Base-by-base conservation (phyloP, 345 rosid genomes). In the Murraya koenigii region DNA sequence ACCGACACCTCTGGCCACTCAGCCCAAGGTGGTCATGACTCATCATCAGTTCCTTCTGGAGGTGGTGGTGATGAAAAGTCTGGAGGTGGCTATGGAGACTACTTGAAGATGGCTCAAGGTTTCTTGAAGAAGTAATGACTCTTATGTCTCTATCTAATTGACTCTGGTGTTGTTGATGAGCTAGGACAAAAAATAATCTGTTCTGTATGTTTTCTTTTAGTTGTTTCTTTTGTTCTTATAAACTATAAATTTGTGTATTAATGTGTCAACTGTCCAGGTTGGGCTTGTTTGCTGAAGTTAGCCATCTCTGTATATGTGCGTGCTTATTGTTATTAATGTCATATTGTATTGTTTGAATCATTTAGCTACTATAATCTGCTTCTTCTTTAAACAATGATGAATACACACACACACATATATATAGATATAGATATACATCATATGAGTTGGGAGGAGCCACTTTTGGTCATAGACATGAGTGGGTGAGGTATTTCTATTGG, bases 51-150 rank as follows among this genome's bases (percentile, higher is more conserved):
- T 32, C 77, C 72, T 5, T 44, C 84, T 14, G 66, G 66, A 2
- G 66, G 36, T 5, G 58, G 69, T 36, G 79, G 75, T 9, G 87
- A 70, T n/a, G 85, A 70, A 25, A 69, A 86, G 25, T 84, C 92
- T 71, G 87, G 83, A 33, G 79, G 85, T 79, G 92, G 88, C 5
- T 54, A 77, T 66, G 94, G 90, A 33, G 90, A 82, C 28, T 87
- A 75, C 76, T 44, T 84, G n/a, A 91, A 89, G 86, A 84, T 68
- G 85, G 95, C 93, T 77, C 82, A 85, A 81, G 90, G 92, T 10
- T 88, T 88, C 85, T 28, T 87, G 74, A 83, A 81, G 75, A 80
- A 84, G 77, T 17, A 69, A 20, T 36, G 19, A 22, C 28, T 2
- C 26, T 2, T 33, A n/a, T n/a, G n/a, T n/a, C n/a, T n/a, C n/a